Percentiles rank a stretch among this genome's conserved stretches.
These are phyloP conservation scores for Marasmius oreades DNA, from an alignment of 1,284 basidiomycete species.

Conservation along the genomic window DNA sequence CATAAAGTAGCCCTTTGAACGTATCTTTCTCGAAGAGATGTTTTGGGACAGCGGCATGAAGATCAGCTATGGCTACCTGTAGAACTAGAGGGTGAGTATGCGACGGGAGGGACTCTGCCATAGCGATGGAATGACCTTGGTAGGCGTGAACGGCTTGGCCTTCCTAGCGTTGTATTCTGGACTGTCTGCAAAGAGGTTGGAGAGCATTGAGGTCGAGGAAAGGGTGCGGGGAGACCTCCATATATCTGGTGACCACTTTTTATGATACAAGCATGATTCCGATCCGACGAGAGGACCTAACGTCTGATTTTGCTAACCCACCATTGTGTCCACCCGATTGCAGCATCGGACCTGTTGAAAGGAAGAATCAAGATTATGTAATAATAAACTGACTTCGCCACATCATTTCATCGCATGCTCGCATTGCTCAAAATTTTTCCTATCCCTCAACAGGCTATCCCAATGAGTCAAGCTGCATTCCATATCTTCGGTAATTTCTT, in stretches of 20 bases:
- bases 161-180: slow-evolving; percentile 41
- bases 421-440: no score
- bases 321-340: no score
- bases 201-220: neutral
- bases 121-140: slow-evolving; percentile 6
- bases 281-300: no score
- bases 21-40: slow-evolving; percentile 74
- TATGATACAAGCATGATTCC: no score
- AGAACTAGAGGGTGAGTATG: slow-evolving; percentile 17
- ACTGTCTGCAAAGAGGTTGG: slow-evolving; percentile 34
- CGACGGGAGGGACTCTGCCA: neutral
- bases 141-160: slow-evolving; percentile 36
- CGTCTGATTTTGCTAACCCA: no score
- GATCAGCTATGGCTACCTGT: slow-evolving; percentile 40
- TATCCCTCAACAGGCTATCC: no score
- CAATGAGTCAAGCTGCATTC: no score
- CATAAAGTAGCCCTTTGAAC: slow-evolving; percentile 55
- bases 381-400: no score
- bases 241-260: neutral
- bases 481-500: no score
- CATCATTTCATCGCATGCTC: no score
- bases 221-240: neutral
- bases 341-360: no score
- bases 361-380: no score
- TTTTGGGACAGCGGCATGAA: slow-evolving; percentile 48